Evolutionary conservation across 2,329 filamentous ascomycete genomes (phyloP), one percentile per base, ranked within the genome.

Genomic region (Fusarium solani-melongenae): DNA sequence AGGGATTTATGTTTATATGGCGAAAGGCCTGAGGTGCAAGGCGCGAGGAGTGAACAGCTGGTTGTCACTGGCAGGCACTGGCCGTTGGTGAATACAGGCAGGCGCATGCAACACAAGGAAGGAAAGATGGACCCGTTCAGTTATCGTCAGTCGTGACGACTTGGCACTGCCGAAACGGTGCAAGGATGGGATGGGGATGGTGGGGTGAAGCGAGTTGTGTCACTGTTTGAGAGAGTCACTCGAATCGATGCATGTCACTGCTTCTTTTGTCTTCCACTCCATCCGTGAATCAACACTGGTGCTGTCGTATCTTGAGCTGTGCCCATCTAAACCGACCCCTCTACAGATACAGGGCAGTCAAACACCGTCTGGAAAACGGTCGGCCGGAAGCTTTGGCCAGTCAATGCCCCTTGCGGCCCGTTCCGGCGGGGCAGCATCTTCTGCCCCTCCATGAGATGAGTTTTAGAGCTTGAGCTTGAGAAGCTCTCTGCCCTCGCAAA

Each of bases 381-480:
- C 34, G 29, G 41, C 22, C 41, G 36, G 33, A 24, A 29, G 20
- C 44, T 38, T 55, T 62, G 59, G 55, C 71, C 71, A 73, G 69
- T 64, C 71, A 72, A 12, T 62, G n/a, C 44, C 36, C 58, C 6
- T 63, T 71, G 73, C 75, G 75, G 75, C 67, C 75, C 75, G 75
- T 74, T 71, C 75, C 75, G 73, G 71, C 69, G 71, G 75, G 66
- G 65, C 71, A 60, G 12, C 24, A 24, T 33, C 36, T 53, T 24
- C 31, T 41, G 49, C 61, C 61, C 61, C 61, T 63, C 61, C 49
- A 56, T 44, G 51, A 60, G 22, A n/a, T 51, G 46, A 46, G 22
- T 46, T 46, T 24, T 46, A 24, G 22, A 24, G 41, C 41, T 46
- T 17, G 41, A 46, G 41, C 22, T 46, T 44, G 20, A 49, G 27